Base-by-base conservation (phyloP, 257 asterid species). In the Ajuga chamaepitys region DNA sequence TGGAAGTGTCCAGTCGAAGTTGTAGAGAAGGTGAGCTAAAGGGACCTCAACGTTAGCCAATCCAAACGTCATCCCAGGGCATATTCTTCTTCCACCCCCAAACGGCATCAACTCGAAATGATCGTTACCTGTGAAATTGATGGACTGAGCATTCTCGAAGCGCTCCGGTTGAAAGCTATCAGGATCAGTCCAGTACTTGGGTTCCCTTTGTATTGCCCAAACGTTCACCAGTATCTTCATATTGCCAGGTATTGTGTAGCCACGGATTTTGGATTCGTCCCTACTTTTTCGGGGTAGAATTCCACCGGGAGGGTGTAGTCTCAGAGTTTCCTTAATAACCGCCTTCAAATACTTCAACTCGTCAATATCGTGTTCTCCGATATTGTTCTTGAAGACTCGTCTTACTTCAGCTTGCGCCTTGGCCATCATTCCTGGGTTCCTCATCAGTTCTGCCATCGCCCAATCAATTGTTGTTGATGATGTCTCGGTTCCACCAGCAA, bases 201-300 rank as follows among this genome's bases (percentile, higher is more conserved):
- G 68, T 62, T 78, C 80, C 52, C 77, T 68, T 0, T 74, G 63
- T 21, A 73, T 78, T n/a, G 68, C 75, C 82, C 82, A 75, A 8
- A 59, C 62, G 22, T 80, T 77, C 0, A 80, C 70, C 1, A 77
- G 1, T 3, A 77, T 56, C 46, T 34, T 74, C 0, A 58, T 20
- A 26, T 77, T 80, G 3, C 35, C 42, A 0, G 81, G 78, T 7
- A 76, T 62, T 4, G 68, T 62, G 60, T 61, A 69, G 0, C 79
- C 79, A 1, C 44, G 32, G 48, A 72, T 34, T 12, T 7, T 26
- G 2, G 62, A 3, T 18, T 40, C 26, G n/a, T 64, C 57, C 3
- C 66, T 55, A 1, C 35, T 30, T 1, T 32, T 26, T 47, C 76
- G 55, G 3, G 68, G 55, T 42, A 71, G 38, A 7, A 64, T 0